phyloP scores from a whole-genome alignment of 371 early-diverging fungal species.

The Rhizopus arrhizus region DNA sequence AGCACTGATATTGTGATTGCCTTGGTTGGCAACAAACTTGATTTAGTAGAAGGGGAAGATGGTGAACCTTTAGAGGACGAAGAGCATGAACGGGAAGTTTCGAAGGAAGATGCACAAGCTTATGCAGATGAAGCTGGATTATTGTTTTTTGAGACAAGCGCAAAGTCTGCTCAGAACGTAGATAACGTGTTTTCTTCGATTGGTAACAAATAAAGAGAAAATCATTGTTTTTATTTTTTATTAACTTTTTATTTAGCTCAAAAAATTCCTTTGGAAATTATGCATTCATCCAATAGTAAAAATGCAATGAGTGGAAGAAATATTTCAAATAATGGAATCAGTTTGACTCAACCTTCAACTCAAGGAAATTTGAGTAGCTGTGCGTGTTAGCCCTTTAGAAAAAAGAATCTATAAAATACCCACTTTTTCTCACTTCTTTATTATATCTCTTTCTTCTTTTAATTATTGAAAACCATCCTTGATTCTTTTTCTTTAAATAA shows the following conservation, averaged over 20 bases:
- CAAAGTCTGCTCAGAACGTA: constrained; percentile 85
- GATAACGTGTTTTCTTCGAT: constrained; percentile 75
- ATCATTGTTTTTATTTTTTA: background rate
- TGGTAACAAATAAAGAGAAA: constrained; percentile 38
- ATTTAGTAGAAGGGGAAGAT: constrained; percentile 61
- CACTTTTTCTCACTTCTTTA: background rate
- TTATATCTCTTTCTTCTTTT: constrained; percentile 9
- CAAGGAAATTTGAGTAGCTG: constrained; percentile 19
- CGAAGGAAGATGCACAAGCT: constrained; percentile 63
- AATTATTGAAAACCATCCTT: background rate
- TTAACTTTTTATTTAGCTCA: constrained; percentile 10
- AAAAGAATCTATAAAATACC: constrained; percentile 5
- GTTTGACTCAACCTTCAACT: constrained; percentile 21
- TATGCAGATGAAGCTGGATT: constrained; percentile 79
- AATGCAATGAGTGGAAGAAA: constrained; percentile 15
- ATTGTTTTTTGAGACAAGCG: constrained; percentile 83
- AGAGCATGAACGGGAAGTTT: constrained; percentile 62
- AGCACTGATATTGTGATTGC: constrained; percentile 96
- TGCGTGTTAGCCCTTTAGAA: constrained; percentile 21
- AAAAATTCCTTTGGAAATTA: constrained; percentile 26
- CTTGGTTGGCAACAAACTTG: constrained; percentile 95
- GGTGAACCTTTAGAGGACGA: constrained; percentile 37
- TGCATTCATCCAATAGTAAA: constrained; percentile 13
- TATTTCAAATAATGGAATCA: constrained; percentile 10
- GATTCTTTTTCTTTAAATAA: background rate